A percentile compares a stretch with the other conserved stretches of the same genome.
Conservation (phyloP, 148 eudicot species). For the Fagopyrum esculentum region DNA sequence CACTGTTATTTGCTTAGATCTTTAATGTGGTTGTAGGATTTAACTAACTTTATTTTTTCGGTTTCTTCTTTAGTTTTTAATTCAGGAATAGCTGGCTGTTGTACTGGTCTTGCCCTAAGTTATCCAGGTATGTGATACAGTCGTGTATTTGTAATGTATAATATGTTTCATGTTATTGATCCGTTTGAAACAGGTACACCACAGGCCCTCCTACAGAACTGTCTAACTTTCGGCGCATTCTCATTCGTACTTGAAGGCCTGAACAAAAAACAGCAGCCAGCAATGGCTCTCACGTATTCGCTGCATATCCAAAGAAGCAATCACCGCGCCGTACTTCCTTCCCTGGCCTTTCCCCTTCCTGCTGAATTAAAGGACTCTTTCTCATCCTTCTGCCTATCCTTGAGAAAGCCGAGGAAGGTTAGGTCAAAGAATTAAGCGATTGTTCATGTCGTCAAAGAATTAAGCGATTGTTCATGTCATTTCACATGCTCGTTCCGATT, state of each 20-base stretch:
- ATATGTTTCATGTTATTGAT: background rate
- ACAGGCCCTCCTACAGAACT: slow-evolving; percentile 68
- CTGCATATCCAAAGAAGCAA: slow-evolving; percentile 20
- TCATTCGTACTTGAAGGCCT: slow-evolving; percentile 65
- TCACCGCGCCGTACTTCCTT: slow-evolving; percentile 30
- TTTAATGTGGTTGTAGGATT: background rate
- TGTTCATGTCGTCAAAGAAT: background rate
- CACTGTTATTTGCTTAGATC: background rate
- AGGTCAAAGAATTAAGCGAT: background rate
- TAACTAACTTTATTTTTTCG: background rate
- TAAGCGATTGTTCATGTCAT: background rate
- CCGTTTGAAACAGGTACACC: slow-evolving; percentile 58
- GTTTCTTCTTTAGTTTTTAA: slow-evolving; percentile 47
- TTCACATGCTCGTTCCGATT: background rate
- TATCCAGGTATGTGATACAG: slow-evolving; percentile 53
- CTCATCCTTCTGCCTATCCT: slow-evolving; percentile 43
- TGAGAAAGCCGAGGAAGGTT: slow-evolving; percentile 24
- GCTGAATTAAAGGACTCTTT: slow-evolving; percentile 53
- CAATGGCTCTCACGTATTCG: slow-evolving; percentile 48
- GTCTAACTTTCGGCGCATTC: slow-evolving; percentile 84
- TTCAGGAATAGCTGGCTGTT: slow-evolving; percentile 95
- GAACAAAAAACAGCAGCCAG: slow-evolving; percentile 63
- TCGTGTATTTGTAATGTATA: background rate
- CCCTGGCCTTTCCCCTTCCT: slow-evolving; percentile 59
- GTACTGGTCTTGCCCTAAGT: slow-evolving; percentile 88